Base-by-base conservation (phyloP, 2,329 filamentous ascomycete species). In the Dactylella cylindrospora region DNA sequence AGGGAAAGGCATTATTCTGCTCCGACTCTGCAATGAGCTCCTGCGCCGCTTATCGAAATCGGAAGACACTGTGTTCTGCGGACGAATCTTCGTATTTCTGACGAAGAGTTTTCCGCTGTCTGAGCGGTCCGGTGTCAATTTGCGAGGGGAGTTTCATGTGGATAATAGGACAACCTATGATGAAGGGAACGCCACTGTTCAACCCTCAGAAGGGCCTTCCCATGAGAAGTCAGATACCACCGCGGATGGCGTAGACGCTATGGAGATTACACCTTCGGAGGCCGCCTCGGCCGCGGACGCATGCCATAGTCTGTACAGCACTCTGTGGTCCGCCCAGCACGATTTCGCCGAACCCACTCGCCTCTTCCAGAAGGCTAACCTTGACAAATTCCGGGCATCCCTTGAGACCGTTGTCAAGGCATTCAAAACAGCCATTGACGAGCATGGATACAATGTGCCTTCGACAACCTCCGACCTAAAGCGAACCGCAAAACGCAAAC, bases 21-120 rank as follows among this genome's bases (percentile, higher is more conserved):
- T 64, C 3, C 46, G 59, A 19, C 13, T 64, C 8, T 64, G 51
- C 23, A 64, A 64, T 22, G 59, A 64, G 19, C 52, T 64, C 17
- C 45, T 64, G 12, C 59, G 59, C 15, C 45, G 51, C 5, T 20
- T 64, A 23, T 64, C 59, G 6, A 64, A 64, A 38, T 64, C 59
- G 9, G 59, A 64, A 46, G 59, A 98, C 73, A 94, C 93, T 0
- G 90, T 94, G 0, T 98, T 99, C 71, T 98, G 93, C 70, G 93
- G 93, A 12, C 82, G 93, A 31, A 93, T 99, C 20, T 97, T 97
- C 73, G 96, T 98, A 66, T 99, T 96, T 73, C 82, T 98, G 71
- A 98, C 97, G 73, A 93, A 98, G 72, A 95, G 90, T 72, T 97
- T 98, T 70, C 93, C 93, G 1, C 78, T 98, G 0, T 91, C 91